A percentile compares a stretch with the other conserved stretches of the same genome.
Conservation (phyloP, 2,329 filamentous ascomycete species). For the Aspergillus novoparasiticus region DNA sequence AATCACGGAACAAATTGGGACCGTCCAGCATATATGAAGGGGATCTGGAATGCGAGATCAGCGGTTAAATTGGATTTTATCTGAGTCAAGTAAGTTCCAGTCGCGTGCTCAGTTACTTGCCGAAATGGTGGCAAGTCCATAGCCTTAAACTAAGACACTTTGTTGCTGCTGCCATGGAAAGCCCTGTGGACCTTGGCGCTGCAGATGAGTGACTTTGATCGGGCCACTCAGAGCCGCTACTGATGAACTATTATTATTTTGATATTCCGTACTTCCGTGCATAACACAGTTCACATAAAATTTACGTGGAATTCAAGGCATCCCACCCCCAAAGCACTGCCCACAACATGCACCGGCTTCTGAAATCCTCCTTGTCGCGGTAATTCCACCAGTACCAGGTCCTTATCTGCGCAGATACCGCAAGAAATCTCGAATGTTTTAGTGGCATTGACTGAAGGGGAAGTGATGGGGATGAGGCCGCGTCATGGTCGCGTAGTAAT, state of each 20-base stretch:
- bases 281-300: background rate
- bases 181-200: background rate
- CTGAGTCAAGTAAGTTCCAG: background rate
- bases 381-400: background rate
- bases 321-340: background rate
- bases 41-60: background rate
- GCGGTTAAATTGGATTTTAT: background rate
- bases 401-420: background rate
- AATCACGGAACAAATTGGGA: background rate
- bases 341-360: background rate
- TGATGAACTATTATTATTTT: background rate
- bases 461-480: slow-evolving; percentile 1
- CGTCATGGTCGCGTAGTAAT: background rate
- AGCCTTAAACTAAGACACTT: background rate
- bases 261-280: background rate
- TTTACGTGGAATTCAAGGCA: background rate
- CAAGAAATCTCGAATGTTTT: background rate
- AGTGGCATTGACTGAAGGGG: background rate
- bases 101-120: slow-evolving; percentile 4
- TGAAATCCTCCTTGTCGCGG: background rate
- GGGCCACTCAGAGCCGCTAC: background rate
- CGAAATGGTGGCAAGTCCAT: background rate
- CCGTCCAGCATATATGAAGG: background rate
- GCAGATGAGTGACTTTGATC: background rate
- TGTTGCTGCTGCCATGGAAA: background rate